These are phyloP conservation scores for Polygonum maritimum DNA, from an alignment of 148 eudicot genomes.

Conservation along the genomic window DNA sequence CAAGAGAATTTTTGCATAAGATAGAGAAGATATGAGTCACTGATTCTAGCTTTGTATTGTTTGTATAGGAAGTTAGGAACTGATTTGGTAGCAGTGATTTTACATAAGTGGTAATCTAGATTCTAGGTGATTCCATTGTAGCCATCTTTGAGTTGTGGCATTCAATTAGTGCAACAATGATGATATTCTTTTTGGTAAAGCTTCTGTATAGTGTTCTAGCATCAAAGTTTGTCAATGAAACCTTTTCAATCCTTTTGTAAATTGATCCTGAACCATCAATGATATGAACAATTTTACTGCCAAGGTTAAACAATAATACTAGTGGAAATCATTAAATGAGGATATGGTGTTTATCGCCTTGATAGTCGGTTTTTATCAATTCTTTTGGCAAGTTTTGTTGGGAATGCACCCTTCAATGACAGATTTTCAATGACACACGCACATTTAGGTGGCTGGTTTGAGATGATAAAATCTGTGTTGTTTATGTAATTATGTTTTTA, in stretches of 20 bases:
- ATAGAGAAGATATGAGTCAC: constrained; percentile 32
- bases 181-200: background rate
- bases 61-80: background rate
- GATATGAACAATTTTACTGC: too few relatives aligned
- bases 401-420: background rate
- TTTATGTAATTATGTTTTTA: background rate
- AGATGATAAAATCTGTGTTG: background rate
- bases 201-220: too few relatives aligned
- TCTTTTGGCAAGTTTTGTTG: background rate
- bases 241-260: too few relatives aligned
- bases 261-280: too few relatives aligned
- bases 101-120: too few relatives aligned
- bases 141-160: background rate
- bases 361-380: background rate
- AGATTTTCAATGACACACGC: background rate
- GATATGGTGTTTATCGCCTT: background rate
- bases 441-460: background rate
- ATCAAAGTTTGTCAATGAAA: too few relatives aligned
- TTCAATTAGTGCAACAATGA: background rate
- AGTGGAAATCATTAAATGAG: background rate
- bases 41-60: background rate
- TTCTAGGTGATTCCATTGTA: background rate
- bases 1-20: constrained; percentile 30
- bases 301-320: background rate
- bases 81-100: background rate